phyloP scores from a whole-genome alignment of 176 grass and related monocot genomes.

The Thalia dealbata region DNA sequence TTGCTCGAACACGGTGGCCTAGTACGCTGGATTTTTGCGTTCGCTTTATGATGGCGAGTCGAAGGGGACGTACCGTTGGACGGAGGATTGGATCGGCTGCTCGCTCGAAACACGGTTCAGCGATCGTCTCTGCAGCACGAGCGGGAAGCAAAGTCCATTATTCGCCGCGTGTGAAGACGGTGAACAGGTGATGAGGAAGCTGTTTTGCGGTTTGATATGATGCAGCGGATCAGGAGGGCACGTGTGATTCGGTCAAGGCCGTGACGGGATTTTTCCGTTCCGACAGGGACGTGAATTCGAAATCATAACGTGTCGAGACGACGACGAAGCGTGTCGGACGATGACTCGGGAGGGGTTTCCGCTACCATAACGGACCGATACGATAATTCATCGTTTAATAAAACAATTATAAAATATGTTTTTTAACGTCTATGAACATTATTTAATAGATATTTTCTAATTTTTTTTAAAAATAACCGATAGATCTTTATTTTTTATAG shows the following conservation, averaged over 20 bases:
- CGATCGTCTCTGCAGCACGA: not conserved
- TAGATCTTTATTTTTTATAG: no score
- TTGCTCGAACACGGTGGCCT: no score
- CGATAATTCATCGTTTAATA: not conserved
- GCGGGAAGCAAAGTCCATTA: not conserved
- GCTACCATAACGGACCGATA: not conserved
- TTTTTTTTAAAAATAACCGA: no score
- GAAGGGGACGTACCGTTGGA: not conserved
- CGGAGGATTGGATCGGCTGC: not conserved
- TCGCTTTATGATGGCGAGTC: not conserved
- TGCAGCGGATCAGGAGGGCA: not conserved
- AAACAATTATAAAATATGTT: no score
- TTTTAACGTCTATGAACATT: no score
- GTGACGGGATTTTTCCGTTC: constrained; percentile 4
- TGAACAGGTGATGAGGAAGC: no score
- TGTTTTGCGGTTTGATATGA: not conserved
- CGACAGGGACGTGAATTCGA: not conserved
- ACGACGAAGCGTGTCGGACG: not conserved
- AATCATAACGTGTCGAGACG: not conserved
- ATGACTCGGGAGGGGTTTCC: not conserved
- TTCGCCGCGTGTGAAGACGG: no score
- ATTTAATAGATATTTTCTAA: no score
- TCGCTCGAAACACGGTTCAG: not conserved
- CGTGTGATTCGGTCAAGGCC: constrained; percentile 4
- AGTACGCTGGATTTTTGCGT: not conserved